Base-by-base conservation (phyloP, 2,329 filamentous ascomycete genomes). In the Pseudogymnoascus sp. region DNA sequence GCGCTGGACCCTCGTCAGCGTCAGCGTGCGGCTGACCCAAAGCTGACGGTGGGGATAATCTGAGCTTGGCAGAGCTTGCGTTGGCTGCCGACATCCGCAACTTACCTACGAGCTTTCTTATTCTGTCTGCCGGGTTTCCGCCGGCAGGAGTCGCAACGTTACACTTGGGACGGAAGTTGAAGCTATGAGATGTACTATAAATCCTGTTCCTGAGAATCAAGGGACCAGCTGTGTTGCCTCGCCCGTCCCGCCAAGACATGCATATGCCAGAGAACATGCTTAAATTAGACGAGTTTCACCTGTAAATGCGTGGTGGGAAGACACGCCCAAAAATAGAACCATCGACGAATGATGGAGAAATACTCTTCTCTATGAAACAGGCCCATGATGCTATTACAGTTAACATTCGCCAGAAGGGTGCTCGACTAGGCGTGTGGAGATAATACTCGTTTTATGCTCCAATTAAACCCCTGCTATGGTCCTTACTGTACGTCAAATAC, bases 211-310 rank as follows among this genome's bases (percentile, higher is more conserved):
- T 25, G 22, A 47, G 22, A 3, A 47, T 47, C 41, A 47, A 47
- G 41, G 12, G 41, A 28, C 41, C 22, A 47, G 7, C 3, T 14
- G 41, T n/a, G 22, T 47, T 47, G 14, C 22, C 0, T 28, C 16
- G 41, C 6, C 41, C 14, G 14, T 47, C 22, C 41, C 14, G 41
- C 41, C 41, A 47, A 47, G 41, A 28, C 41, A 28, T 47, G 41
- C 41, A 47, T 47, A 47, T 25, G 41, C 28, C 41, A 47, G 28
- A 47, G 41, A 47, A 47, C 41, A 47, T 47, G 41, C 41, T 47
- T 47, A 28, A 47, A 47, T 47, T 47, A 28, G 41, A 47, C 41
- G 14, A 47, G 41, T 47, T 47, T 47, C 41, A 47, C 14, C 41
- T 28, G 22, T 22, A 47, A 47, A 47, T 47, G 7, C 22, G 22